phyloP scores from a whole-genome alignment of 1,284 basidiomycete genomes.

The Cutaneotrichosporon sp. region DNA sequence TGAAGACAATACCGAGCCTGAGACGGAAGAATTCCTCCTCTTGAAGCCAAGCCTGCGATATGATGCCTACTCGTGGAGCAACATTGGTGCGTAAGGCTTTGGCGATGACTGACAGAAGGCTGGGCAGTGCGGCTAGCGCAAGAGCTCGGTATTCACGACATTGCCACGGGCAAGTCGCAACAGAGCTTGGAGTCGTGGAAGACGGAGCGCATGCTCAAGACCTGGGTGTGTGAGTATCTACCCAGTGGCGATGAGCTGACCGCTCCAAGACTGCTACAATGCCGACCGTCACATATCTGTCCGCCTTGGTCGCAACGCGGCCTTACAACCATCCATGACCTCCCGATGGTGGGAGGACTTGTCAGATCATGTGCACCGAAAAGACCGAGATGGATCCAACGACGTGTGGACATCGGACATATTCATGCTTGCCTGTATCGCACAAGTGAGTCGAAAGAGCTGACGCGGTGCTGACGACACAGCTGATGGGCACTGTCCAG shows the following conservation, averaged over 20 bases:
- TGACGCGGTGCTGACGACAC: neutral
- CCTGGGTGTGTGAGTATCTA: conserved; percentile 20
- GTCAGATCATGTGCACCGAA: conserved; percentile 10
- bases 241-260: neutral
- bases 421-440: conserved; percentile 13
- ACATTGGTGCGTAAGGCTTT: conserved; percentile 7
- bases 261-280: conserved; percentile 19
- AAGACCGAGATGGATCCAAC: neutral
- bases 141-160: conserved; percentile 23
- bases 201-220: conserved; percentile 18
- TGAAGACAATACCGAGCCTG: neutral
- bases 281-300: conserved; percentile 19
- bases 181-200: conserved; percentile 7
- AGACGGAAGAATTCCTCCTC: conserved; percentile 13
- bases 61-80: conserved; percentile 21
- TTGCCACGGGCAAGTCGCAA: conserved; percentile 7
- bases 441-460: neutral
- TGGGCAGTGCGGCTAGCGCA: conserved; percentile 21
- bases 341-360: conserved; percentile 24
- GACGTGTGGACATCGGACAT: conserved; percentile 17
- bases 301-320: conserved; percentile 20
- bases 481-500: conserved; percentile 22
- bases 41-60: conserved; percentile 18
- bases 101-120: neutral
- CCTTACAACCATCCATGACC: conserved; percentile 21